These are phyloP conservation scores for Phaseolus coccineus DNA, from an alignment of 331 rosid genomes.

Conservation along the genomic window DNA sequence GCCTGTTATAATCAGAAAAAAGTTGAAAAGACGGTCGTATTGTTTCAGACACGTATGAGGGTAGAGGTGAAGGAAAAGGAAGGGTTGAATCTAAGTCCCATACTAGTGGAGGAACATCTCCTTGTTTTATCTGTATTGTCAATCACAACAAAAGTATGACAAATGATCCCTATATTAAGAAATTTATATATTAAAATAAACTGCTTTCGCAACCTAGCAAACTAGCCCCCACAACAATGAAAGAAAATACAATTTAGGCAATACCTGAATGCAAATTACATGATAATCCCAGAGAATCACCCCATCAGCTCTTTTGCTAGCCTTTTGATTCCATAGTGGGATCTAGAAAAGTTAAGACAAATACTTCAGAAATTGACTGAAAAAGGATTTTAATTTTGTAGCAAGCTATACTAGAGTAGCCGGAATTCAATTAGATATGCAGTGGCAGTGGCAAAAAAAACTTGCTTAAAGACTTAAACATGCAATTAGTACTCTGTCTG, in stretches of 20 bases:
- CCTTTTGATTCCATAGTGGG: constrained; percentile 86
- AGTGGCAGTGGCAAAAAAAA: neutral
- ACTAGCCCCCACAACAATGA: constrained; percentile 22
- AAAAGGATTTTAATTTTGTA: constrained; percentile 15
- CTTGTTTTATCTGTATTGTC: constrained; percentile 60
- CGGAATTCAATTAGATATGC: constrained; percentile 4
- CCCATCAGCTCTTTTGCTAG: constrained; percentile 82
- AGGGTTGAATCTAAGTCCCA: constrained; percentile 90
- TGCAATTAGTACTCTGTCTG: constrained; percentile 4
- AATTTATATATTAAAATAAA: constrained; percentile 6
- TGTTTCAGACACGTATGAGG: constrained; percentile 73
- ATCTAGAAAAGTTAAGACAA: constrained; percentile 54
- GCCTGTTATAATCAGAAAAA: constrained; percentile 73
- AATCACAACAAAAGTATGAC: constrained; percentile 37
- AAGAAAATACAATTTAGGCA: constrained; percentile 23
- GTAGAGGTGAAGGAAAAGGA: constrained; percentile 72
- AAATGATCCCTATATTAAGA: constrained; percentile 35
- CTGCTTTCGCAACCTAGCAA: neutral
- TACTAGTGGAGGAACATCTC: constrained; percentile 60
- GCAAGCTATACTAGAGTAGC: neutral
- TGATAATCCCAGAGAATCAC: constrained; percentile 92
- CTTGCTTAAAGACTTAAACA: neutral
- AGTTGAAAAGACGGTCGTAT: constrained; percentile 71
- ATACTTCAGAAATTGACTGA: constrained; percentile 6
- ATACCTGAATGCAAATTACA: constrained; percentile 85